Percentiles rank a stretch among this genome's conserved stretches.
Evolutionary conservation across 2,329 filamentous ascomycete genomes (phyloP).

Genomic region (Fusarium drepaniforme): DNA sequence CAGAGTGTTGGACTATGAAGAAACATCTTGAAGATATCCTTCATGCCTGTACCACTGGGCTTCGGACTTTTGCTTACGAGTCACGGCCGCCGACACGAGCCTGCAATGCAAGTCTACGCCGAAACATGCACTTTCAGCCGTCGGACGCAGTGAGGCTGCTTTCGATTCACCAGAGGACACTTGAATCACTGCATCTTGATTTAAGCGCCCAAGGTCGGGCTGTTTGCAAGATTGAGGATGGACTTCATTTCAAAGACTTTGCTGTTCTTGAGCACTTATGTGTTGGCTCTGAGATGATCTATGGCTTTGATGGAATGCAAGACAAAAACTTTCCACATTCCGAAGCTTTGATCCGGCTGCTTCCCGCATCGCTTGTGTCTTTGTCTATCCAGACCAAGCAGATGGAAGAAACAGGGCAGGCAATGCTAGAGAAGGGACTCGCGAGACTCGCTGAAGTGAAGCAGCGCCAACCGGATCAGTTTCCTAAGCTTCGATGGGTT

Average conservation of each 20-base stretch:
- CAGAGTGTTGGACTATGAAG: background rate
- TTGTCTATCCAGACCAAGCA: background rate
- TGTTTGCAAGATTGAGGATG: background rate
- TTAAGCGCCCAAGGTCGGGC: background rate
- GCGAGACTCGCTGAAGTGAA: background rate
- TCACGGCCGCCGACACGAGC: background rate
- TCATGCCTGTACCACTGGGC: background rate
- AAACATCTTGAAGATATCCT: background rate
- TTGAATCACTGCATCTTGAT: constrained; percentile 5
- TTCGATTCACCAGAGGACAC: background rate
- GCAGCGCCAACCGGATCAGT: background rate
- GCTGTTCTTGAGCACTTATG: constrained; percentile 10
- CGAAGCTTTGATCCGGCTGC: background rate
- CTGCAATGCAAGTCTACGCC: too few species aligned
- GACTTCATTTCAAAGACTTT: constrained; percentile 7
- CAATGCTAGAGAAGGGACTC: constrained; percentile 3
- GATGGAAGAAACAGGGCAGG: background rate
- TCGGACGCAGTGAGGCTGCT: constrained; percentile 5
- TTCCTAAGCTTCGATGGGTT: constrained; percentile 1
- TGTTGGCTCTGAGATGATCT: constrained; percentile 3
- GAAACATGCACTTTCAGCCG: constrained; percentile 11
- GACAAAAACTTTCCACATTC: background rate
- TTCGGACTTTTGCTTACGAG: constrained; percentile 11
- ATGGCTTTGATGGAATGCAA: background rate
- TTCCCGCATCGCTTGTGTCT: constrained; percentile 12